These are phyloP conservation scores for Aspergillus haitiensis DNA, from an alignment of 495 filamentous ascomycete species.

Conservation along the genomic window DNA sequence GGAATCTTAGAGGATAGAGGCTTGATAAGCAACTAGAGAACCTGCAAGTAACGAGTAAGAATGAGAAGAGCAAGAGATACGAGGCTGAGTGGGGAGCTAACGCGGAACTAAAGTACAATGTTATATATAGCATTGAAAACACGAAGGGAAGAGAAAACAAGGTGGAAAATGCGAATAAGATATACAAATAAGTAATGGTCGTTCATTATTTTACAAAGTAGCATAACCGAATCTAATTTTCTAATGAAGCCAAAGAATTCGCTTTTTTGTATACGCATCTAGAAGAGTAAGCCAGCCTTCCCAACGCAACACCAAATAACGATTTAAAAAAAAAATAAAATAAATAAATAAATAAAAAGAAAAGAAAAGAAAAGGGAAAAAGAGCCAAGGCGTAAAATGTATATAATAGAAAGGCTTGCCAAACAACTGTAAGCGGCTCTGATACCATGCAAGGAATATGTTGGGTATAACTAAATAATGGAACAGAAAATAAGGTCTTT, in stretches of 20 bases:
- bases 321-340: background rate
- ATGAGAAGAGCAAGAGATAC: background rate
- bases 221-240: background rate
- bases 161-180: background rate
- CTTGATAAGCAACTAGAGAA: too few species aligned
- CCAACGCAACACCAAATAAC: background rate
- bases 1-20: too few species aligned
- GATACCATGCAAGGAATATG: background rate
- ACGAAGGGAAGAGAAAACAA: background rate
- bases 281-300: background rate
- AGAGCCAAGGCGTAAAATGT: background rate
- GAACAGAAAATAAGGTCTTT: background rate
- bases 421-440: background rate
- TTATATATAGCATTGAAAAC: background rate
- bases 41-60: too few species aligned
- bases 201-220: too few species aligned
- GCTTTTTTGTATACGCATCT: slow-evolving; percentile 11
- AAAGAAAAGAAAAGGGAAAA: background rate
- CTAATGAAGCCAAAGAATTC: slow-evolving; percentile 3
- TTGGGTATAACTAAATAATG: slow-evolving; percentile 5
- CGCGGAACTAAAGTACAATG: background rate
- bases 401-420: background rate
- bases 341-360: background rate
- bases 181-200: background rate
- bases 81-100: background rate